A percentile compares a stretch with the other conserved stretches of the same genome.
Conservation (phyloP, 2,329 filamentous ascomycete genomes). For the Ilyonectria robusta region DNA sequence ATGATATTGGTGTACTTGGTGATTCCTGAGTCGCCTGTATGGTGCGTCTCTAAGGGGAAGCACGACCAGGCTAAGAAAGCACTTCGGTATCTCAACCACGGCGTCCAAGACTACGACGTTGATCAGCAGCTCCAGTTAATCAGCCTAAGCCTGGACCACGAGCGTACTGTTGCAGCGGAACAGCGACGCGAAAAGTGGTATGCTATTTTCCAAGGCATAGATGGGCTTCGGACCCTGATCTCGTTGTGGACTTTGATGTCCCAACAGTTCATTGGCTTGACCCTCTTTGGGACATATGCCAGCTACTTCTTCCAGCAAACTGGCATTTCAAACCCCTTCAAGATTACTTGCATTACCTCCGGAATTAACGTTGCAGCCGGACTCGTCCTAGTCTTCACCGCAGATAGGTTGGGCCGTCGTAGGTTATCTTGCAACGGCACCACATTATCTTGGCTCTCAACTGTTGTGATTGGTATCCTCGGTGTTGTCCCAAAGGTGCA, state of each 20-base stretch:
- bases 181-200: constrained; percentile 45
- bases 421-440: constrained; percentile 9
- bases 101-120: constrained; percentile 47
- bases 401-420: constrained; percentile 7
- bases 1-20: constrained; percentile 56
- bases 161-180: constrained; percentile 42
- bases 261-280: constrained; percentile 34
- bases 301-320: constrained; percentile 57
- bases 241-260: constrained; percentile 48
- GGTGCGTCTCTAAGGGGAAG: constrained; percentile 48
- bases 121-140: constrained; percentile 48
- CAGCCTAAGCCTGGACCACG: constrained; percentile 42
- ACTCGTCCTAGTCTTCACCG: constrained; percentile 15
- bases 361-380: constrained; percentile 32
- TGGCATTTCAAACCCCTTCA: constrained; percentile 40
- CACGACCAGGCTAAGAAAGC: constrained; percentile 27
- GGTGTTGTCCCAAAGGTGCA: constrained; percentile 1
- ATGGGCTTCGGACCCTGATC: constrained; percentile 47
- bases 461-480: constrained; percentile 10
- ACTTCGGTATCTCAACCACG: constrained; percentile 39
- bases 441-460: constrained; percentile 3
- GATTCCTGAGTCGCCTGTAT: constrained; percentile 51
- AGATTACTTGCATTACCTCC: constrained; percentile 33
- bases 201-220: background rate
- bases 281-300: constrained; percentile 65